Evolutionary conservation across 1,139 yeast species (phyloP).

Genomic region (Sugiyamaella japonica): DNA sequence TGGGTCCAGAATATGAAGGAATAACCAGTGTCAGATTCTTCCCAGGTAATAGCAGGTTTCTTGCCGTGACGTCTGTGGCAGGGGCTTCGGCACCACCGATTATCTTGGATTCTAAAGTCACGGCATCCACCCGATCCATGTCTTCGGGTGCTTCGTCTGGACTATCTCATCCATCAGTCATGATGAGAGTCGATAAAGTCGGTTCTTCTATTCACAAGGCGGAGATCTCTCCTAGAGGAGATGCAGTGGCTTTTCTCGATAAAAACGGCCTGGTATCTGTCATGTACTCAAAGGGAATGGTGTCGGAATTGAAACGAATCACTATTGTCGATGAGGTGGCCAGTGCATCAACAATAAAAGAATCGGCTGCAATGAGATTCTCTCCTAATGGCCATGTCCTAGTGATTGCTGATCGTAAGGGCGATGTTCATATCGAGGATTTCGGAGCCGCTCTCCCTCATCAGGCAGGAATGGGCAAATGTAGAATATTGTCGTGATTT

Average conservation of each 20-base stretch:
- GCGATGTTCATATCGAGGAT: conserved; percentile 74
- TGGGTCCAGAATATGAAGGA: conserved; percentile 77
- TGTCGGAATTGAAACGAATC: conserved; percentile 53
- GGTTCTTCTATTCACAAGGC: conserved; percentile 75
- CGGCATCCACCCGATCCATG: conserved; percentile 24
- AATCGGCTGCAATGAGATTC: conserved; percentile 74
- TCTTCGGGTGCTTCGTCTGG: conserved; percentile 28
- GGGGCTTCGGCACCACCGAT: conserved; percentile 55
- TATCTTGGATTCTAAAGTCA: conserved; percentile 55
- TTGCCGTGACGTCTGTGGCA: conserved; percentile 63
- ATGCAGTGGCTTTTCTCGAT: conserved; percentile 77
- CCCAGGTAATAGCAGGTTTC: conserved; percentile 52
- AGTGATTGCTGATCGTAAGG: conserved; percentile 76
- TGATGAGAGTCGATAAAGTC: conserved; percentile 69
- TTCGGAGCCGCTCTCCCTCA: conserved; percentile 84
- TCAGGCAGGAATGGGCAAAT: conserved; percentile 74
- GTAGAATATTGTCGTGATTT: conserved; percentile 42
- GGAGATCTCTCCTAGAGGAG: conserved; percentile 81
- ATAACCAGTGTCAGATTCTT: conserved; percentile 79
- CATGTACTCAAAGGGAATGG: conserved; percentile 56
- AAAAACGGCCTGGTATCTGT: conserved; percentile 74
- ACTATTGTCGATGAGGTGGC: conserved; percentile 77
- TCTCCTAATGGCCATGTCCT: conserved; percentile 80
- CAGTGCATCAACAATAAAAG: conserved; percentile 60
- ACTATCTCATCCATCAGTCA: conserved; percentile 56